phyloP scores from a whole-genome alignment of 257 asterid genomes.

The Scutellaria barbata region DNA sequence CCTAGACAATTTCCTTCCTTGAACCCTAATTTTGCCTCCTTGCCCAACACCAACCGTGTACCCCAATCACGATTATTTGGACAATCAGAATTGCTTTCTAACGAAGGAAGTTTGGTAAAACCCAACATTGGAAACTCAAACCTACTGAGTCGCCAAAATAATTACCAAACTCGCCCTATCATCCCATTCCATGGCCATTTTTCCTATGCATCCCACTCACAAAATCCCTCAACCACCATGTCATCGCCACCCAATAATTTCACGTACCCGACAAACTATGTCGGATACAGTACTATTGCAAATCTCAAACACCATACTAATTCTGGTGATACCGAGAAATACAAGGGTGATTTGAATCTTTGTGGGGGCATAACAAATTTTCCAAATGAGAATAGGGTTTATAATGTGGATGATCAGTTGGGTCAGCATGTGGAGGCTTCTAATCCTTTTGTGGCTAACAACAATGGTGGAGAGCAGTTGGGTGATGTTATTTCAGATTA shows the following conservation, averaged over 20 bases:
- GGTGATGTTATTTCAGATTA: conserved; percentile 29
- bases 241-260: not conserved
- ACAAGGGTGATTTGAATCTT: conserved; percentile 2
- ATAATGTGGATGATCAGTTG: conserved; percentile 8
- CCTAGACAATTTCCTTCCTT: conserved; percentile 15
- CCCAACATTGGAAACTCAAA: conserved; percentile 9
- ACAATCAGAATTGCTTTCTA: conserved; percentile 35
- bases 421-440: not conserved
- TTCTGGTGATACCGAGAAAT: not conserved
- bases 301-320: conserved; percentile 21
- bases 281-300: conserved; percentile 32
- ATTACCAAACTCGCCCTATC: not conserved
- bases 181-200: conserved; percentile 19
- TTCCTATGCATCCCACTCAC: conserved; percentile 4
- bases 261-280: conserved; percentile 17
- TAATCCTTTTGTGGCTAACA: not conserved
- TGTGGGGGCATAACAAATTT: not conserved
- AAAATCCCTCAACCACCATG: conserved; percentile 16
- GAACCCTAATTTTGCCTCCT: not conserved
- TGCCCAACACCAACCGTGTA: not conserved
- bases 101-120: conserved; percentile 11
- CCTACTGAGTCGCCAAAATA: not conserved
- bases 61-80: conserved; percentile 20
- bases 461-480: not conserved
- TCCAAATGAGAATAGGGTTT: not conserved